Evolutionary conservation across 305 asterid species (phyloP), one percentile per base, ranked within the genome.

Genomic region (Fraxinus angustifolia): DNA sequence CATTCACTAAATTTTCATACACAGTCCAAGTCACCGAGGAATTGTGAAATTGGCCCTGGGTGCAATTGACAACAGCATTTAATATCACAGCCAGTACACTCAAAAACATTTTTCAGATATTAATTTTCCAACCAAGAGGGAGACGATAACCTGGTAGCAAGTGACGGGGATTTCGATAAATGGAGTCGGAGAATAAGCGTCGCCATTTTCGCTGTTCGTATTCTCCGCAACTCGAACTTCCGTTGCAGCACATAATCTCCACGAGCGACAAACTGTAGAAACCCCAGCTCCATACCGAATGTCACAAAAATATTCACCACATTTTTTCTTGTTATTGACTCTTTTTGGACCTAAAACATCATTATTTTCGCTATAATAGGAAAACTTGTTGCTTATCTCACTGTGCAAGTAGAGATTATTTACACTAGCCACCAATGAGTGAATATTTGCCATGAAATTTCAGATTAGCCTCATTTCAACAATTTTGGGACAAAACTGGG

Each of bases 141-240:
- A 31, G 76, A 23, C 26, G 42, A 50, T 40, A 78, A 92, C 98
- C 99, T 93, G 97, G 85, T 91, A 95, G 90, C 99, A 93, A 71
- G 97, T 91, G 90, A 93, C 95, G 30, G 97, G 98, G 84, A 95
- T 92, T 87, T 95, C 97, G n/a, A 91, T 85, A 31, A 82, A 83
- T 8, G 91, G 88, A 42, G 77, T 78, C 85, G 85, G 86, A 70
- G 85, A 82, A 84, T 80, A 84, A 50, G 79, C 91, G 84, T 42
- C 81, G 87, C 80, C 79, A 40, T 81, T 86, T 36, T 78, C 87
- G 33, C 81, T 77, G 26, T 56, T 79, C 67, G 85, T 85, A 21
- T 88, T 91, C 79, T 86, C 91, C 60, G 82, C 86, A 77, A 68
- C 85, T 10, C 89, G 90, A 84, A 88, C 89, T 79, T 88, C 97